Percentiles rank a stretch among this genome's conserved stretches.
Evolutionary conservation across 192 early-diverging fungal species (phyloP).

Genomic region (Coemansia reversa): DNA sequence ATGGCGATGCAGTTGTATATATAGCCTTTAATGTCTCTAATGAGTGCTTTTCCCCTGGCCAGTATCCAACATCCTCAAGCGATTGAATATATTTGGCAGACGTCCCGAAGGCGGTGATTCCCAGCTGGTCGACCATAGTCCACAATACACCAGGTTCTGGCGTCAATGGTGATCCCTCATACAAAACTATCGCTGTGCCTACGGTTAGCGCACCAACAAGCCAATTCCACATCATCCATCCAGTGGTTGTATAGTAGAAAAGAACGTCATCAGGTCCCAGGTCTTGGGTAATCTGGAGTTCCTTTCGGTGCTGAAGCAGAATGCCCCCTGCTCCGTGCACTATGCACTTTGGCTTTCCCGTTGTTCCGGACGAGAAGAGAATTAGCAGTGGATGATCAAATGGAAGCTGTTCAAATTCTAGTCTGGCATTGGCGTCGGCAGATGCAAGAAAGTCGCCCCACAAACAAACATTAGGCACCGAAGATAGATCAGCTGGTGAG

Average conservation of each 20-base stretch:
- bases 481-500: slow-evolving; percentile 22
- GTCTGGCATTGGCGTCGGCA: slow-evolving; percentile 29
- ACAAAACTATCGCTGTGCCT: slow-evolving; percentile 79
- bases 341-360: slow-evolving; percentile 94
- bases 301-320: slow-evolving; percentile 91
- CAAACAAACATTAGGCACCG: slow-evolving; percentile 26
- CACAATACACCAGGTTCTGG: slow-evolving; percentile 74
- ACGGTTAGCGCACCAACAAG: slow-evolving; percentile 76
- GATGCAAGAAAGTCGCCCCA: slow-evolving; percentile 60
- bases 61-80: slow-evolving; percentile 71
- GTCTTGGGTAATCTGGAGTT: slow-evolving; percentile 86
- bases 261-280: slow-evolving; percentile 72
- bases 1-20: slow-evolving; percentile 92
- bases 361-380: slow-evolving; percentile 92
- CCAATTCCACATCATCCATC: slow-evolving; percentile 99
- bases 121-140: slow-evolving; percentile 72
- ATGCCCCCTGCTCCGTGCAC: slow-evolving; percentile 91
- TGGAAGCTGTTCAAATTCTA: slow-evolving; percentile 80
- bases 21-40: slow-evolving; percentile 70
- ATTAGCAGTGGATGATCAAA: slow-evolving; percentile 92
- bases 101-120: slow-evolving; percentile 87
- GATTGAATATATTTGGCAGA: slow-evolving; percentile 96
- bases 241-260: slow-evolving; percentile 89
- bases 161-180: slow-evolving; percentile 94
- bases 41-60: slow-evolving; percentile 62